These are phyloP conservation scores for Ulmus americana DNA, from an alignment of 331 rosid genomes.

Conservation along the genomic window DNA sequence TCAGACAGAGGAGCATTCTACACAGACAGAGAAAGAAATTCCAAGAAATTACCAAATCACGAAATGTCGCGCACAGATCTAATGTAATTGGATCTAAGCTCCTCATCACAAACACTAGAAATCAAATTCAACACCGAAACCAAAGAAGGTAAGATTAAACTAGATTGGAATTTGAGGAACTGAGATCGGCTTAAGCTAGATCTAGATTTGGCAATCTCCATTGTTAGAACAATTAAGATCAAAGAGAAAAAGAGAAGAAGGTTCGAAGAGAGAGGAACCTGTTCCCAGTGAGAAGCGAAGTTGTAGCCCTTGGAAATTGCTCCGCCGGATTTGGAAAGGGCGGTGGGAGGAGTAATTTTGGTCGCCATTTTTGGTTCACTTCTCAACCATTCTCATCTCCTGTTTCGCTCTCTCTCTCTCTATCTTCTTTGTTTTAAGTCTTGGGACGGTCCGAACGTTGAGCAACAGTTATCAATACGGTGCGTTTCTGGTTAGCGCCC, in stretches of 20 bases:
- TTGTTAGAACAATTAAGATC: background rate
- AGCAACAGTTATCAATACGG: background rate
- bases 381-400: constrained; percentile 5
- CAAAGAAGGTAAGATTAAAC: background rate
- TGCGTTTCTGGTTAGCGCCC: background rate
- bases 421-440: background rate
- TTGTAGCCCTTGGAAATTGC: constrained; percentile 88
- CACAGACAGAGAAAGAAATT: constrained; percentile 6
- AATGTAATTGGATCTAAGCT: constrained; percentile 7
- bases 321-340: constrained; percentile 65
- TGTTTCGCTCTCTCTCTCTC: background rate
- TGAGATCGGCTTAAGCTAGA: constrained; percentile 11
- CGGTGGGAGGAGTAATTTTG: constrained; percentile 21
- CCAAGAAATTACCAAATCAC: background rate
- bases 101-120: background rate
- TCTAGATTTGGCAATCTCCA: background rate
- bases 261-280: constrained; percentile 27
- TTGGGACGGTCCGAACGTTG: background rate
- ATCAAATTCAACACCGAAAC: background rate
- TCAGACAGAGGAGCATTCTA: constrained; percentile 84
- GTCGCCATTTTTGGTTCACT: constrained; percentile 29
- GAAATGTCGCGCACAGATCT: constrained; percentile 23
- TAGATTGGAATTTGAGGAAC: background rate
- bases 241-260: background rate
- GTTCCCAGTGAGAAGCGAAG: constrained; percentile 92